Base-by-base conservation (phyloP, 139 green algal genomes). In the Tetradesmus lagerheimii region DNA sequence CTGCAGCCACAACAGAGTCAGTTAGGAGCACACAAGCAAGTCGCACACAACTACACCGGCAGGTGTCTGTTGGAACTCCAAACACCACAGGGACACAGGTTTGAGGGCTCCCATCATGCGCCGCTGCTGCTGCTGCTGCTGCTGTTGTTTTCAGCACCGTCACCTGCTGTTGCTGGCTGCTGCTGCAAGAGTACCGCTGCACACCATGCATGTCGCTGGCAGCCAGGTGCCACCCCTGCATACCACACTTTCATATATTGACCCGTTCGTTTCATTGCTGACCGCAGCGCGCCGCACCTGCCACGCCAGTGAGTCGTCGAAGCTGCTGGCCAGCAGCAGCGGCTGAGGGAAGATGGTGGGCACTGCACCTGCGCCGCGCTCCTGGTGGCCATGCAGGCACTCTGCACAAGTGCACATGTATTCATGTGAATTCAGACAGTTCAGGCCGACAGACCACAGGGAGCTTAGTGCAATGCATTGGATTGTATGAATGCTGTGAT, bases 341-440 rank as follows among this genome's bases (percentile, higher is more conserved):
- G 87, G 87, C 80, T 91, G 87, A 34, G 87, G 87, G 75, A 91
- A 91, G 4, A 91, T 74, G 14, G 87, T 91, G 5, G 87, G 87
- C 38, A 86, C 34, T 11, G 29, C 66, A 38, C 57, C 77, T 34
- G 53, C 2, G 15, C 27, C 37, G 3, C 35, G 53, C 75, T 91
- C 87, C 50, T 45, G 45, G 62, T 87, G 77, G 20, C 87, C 87
- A 43, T 91, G 87, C 57, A 91, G 62, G 66, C 87, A 91, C 53
- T 89, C 84, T 88, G 34, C 29, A 45, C 57, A 71, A 2, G 31
- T 31, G 16, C 57, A 71, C 3, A 64, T 14, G 25, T 50, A 50
- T 50, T 8, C 43, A 50, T 50, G 43, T 50, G 8, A 4, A 8
- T 50, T 50, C 43, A 50, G 43, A n/a, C n/a, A n/a, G n/a, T n/a